phyloP scores from a whole-genome alignment of 1,139 yeast genomes.

The Arxiozyma bovina region DNA sequence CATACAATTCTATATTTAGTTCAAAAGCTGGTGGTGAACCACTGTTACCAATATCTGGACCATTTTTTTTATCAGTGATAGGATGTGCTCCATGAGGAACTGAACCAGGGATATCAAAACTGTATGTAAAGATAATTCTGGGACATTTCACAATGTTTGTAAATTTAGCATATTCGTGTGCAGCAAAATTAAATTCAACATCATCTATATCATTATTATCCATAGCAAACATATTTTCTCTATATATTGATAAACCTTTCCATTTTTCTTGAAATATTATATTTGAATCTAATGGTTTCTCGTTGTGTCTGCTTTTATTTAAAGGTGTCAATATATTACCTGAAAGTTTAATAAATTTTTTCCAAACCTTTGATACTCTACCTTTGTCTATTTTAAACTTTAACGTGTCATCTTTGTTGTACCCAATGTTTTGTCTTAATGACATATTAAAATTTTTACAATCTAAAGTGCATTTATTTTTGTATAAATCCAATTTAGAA shows the following conservation, averaged over 20 bases:
- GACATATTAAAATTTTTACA: slow-evolving; percentile 40
- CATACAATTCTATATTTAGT: slow-evolving; percentile 47
- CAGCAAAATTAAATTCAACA: slow-evolving; percentile 26
- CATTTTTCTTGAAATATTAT: slow-evolving; percentile 40
- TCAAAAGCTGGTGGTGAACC: slow-evolving; percentile 60
- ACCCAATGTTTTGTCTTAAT: slow-evolving; percentile 62
- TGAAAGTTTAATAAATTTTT: slow-evolving; percentile 12
- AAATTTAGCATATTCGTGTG: slow-evolving; percentile 73
- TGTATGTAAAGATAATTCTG: slow-evolving; percentile 45
- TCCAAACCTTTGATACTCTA: slow-evolving; percentile 21
- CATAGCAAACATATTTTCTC: slow-evolving; percentile 20
- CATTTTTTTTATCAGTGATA: slow-evolving; percentile 28
- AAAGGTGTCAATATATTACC: slow-evolving; percentile 13
- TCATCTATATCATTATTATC: slow-evolving; percentile 22
- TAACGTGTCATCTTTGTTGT: slow-evolving; percentile 28
- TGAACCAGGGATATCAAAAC: slow-evolving; percentile 62
- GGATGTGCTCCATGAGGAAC: slow-evolving; percentile 38
- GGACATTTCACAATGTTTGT: slow-evolving; percentile 66
- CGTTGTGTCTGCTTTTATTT: slow-evolving; percentile 4
- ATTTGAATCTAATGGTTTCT: slow-evolving; percentile 21
- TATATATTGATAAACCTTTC: slow-evolving; percentile 39
- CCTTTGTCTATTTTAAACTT: slow-evolving; percentile 17
- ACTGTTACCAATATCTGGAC: slow-evolving; percentile 47
- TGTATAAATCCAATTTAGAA: slow-evolving; percentile 47
- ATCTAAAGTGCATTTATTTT: slow-evolving; percentile 16